Evolutionary conservation across 2,329 filamentous ascomycete species (phyloP), one percentile per base, ranked within the genome.

Genomic region (Rutstroemia sp.): DNA sequence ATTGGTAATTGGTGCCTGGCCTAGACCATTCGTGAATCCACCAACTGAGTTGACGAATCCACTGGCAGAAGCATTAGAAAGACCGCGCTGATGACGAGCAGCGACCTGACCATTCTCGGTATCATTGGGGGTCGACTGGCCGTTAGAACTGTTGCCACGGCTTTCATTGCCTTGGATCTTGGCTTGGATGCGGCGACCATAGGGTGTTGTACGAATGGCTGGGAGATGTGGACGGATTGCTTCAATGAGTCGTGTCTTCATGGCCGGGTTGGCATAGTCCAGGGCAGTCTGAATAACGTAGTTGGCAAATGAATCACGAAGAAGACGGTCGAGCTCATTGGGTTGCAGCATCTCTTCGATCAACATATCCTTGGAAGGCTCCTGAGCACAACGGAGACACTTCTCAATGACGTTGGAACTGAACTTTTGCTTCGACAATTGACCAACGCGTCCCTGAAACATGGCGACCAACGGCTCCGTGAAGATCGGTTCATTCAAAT

Each of bases 381-480:
- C 77, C 59, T 88, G 83, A 38, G 92, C 86, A 69, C 90, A 95
- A 56, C 94, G 90, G 58, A 97, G 76, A 67, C 88, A 92, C 72
- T 99, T 99, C 77, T 99, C 94, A 61, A 99, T 92, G 57, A 99
- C 94, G 66, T 99, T 99, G 67, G 94, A 97, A 75, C 91, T 96
- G 77, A 99, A 99, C 74, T 99, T 99, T 77, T 99, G 94, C 71
- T 91, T 92, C 5, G 94, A 97, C 16, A 81, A 81, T 73, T 72
- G 80, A 68, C 71, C 87, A 76, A 82, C 89, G 77, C 79, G 79
- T 65, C 87, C 87, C 56, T 80, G 76, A 76, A 99, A 96, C 67
- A 85, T 86, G 53, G 80, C 77, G 59, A 95, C 94, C 42, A 99
- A 79, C 3, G 92, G 92, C 67, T 94, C 88, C 1, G 92, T 96